These are phyloP conservation scores for Penicillium angulare DNA, from an alignment of 495 filamentous ascomycete species.

Conservation along the genomic window DNA sequence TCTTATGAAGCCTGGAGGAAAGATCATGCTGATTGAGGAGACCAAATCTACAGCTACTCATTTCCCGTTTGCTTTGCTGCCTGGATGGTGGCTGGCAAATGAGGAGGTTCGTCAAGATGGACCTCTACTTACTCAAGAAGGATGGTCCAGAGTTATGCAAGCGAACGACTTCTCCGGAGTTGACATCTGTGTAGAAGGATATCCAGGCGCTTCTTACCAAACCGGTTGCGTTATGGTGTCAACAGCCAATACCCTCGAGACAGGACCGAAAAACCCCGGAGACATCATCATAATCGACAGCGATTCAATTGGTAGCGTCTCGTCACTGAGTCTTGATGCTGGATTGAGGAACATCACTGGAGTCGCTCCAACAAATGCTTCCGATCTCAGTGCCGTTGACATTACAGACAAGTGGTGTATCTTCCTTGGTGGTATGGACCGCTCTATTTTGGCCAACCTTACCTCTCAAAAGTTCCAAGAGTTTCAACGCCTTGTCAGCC, in stretches of 20 bases:
- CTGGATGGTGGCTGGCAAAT: conserved; percentile 31
- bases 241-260: conserved; percentile 12
- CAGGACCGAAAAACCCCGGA: conserved; percentile 14
- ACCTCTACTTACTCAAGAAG: conserved; percentile 20
- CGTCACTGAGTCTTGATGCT: conserved; percentile 10
- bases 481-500: conserved; percentile 21
- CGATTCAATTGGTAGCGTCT: conserved; percentile 13
- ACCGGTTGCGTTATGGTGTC: conserved; percentile 24
- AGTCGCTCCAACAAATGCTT: neutral
- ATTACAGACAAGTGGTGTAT: conserved; percentile 33
- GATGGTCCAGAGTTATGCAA: conserved; percentile 25
- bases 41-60: conserved; percentile 20
- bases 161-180: conserved; percentile 23
- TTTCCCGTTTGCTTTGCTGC: conserved; percentile 27
- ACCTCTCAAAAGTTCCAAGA: conserved; percentile 20
- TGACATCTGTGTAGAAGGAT: conserved; percentile 24
- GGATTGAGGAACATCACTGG: conserved; percentile 15
- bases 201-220: conserved; percentile 22
- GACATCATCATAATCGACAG: conserved; percentile 21
- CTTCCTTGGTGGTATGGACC: conserved; percentile 28
- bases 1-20: conserved; percentile 35
- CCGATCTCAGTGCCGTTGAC: conserved; percentile 10
- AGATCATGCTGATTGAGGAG: conserved; percentile 28
- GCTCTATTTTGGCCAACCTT: conserved; percentile 21
- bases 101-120: conserved; percentile 20